A percentile compares a stretch with the other conserved stretches of the same genome.
phyloP scores from a whole-genome alignment of 1,284 basidiomycete genomes.

The Boletus mariae region DNA sequence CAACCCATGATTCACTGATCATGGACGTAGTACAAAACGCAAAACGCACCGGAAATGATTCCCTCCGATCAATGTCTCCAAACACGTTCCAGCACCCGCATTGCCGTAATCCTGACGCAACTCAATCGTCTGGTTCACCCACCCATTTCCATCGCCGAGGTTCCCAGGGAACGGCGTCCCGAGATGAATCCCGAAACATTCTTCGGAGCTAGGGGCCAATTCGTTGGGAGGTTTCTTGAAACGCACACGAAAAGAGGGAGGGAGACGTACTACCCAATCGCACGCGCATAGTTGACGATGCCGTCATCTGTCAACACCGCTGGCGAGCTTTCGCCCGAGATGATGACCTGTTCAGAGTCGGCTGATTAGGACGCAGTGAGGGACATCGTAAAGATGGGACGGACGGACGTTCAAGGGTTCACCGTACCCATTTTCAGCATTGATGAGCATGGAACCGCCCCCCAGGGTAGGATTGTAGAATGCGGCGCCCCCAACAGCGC shows the following conservation, averaged over 20 bases:
- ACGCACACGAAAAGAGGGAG: no score
- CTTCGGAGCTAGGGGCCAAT: slow-evolving; percentile 45
- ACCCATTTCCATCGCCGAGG: slow-evolving; percentile 61
- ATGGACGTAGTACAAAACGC: no score
- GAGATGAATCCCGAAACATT: slow-evolving; percentile 61
- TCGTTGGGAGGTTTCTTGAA: neutral
- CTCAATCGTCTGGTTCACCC: slow-evolving; percentile 47
- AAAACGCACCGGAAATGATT: slow-evolving; percentile 57
- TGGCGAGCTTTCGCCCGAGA: slow-evolving; percentile 54
- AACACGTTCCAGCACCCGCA: slow-evolving; percentile 50
- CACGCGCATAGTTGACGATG: slow-evolving; percentile 54
- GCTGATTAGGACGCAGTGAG: neutral
- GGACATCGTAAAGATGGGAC: neutral
- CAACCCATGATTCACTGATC: neutral
- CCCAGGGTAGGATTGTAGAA: slow-evolving; percentile 43
- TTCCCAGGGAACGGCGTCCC: slow-evolving; percentile 59
- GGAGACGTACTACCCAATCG: slow-evolving; percentile 55
- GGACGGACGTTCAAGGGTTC: slow-evolving; percentile 58
- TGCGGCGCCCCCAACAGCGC: slow-evolving; percentile 17
- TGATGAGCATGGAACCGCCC: slow-evolving; percentile 54
- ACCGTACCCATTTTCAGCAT: slow-evolving; percentile 46
- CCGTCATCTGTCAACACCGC: slow-evolving; percentile 54
- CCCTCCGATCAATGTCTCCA: slow-evolving; percentile 61
- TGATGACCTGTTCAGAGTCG: slow-evolving; percentile 44
- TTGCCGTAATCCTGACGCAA: slow-evolving; percentile 58